Base-by-base conservation (phyloP, 2,329 filamentous ascomycete species). In the Dothideomycetidae sp. region DNA sequence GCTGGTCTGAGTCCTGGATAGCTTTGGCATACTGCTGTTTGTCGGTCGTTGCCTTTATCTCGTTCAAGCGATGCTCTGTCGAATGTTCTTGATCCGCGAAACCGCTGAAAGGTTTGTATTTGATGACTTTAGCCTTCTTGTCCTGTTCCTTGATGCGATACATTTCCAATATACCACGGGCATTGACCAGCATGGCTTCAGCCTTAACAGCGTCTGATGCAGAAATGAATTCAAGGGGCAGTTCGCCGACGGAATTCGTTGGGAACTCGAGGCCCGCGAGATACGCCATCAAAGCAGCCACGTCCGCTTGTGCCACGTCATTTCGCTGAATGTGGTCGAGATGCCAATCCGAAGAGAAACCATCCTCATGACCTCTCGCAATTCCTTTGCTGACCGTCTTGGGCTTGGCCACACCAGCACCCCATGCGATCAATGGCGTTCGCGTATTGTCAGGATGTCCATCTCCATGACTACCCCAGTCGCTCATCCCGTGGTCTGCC, bases 391-490 rank as follows among this genome's bases (percentile, higher is more conserved):
- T 63, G 2, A 73, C 60, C 5, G 55, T 60, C 33, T 75, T 63
- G 1, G 90, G 90, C 45, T 71, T 70, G 3, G 85, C 84, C 28
- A 96, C 73, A 5, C 90, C 90, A 37, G 90, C 84, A 9, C 90
- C 90, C 90, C 90, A 98, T 2, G 72, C 77, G 47, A 98, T 82
- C 19, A 98, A 64, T 1, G 90, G 90, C 1, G 90, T 98, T 35
- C 90, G 74, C 3, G 90, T 98, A 51, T 96, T 98, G 57, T 98
- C 82, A 0, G 90, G 90, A 58, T 98, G 86, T 5, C 90, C 90
- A 56, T 98, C 90, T 26, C 92, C 92, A 56, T 98, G 92, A 49
- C 86, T 96, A n/a, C 92, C 90, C 78, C 81, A 94, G 58, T 98
- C 90, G 53, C 84, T 96, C 90, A 98, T 98, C 12, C 90, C 90